Conservation (phyloP, 345 rosid genomes). For the Bruguiera sexangula region DNA sequence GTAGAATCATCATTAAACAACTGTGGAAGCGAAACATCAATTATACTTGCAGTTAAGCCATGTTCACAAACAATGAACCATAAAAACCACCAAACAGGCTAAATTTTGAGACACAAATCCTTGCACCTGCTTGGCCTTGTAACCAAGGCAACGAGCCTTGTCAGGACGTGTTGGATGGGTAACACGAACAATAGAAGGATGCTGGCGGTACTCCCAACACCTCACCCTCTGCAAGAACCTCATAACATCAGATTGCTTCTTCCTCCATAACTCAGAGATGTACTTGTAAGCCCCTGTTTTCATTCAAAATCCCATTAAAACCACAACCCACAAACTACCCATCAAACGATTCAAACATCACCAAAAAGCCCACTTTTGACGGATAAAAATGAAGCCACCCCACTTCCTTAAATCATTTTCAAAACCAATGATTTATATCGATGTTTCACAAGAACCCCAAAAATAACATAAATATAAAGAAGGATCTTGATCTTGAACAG, state of each 20-base stretch:
- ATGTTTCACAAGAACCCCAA: too few species aligned
- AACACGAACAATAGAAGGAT: slow-evolving; percentile 88
- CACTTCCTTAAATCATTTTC: too few species aligned
- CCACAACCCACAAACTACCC: neutral
- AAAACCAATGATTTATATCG: too few species aligned
- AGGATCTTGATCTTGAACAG: too few species aligned
- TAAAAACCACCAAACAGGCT: neutral
- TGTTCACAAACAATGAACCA: neutral
- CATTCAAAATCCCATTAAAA: neutral
- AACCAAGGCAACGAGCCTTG: slow-evolving; percentile 91
- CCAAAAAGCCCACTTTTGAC: too few species aligned
- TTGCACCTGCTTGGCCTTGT: slow-evolving; percentile 95
- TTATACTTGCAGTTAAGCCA: too few species aligned
- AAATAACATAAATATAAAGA: too few species aligned
- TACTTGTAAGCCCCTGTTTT: slow-evolving; percentile 86
- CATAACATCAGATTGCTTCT: slow-evolving; percentile 99
- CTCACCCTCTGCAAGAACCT: slow-evolving; percentile 94
- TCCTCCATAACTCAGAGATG: slow-evolving; percentile 98
- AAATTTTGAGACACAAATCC: neutral
- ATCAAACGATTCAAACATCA: neutral
- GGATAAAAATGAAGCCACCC: too few species aligned
- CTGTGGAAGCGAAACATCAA: too few species aligned
- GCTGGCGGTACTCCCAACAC: slow-evolving; percentile 99
- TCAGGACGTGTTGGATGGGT: slow-evolving; percentile 93
- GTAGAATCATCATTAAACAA: too few species aligned